Evolutionary conservation across 1,284 basidiomycete genomes (phyloP), one percentile per base, ranked within the genome.

Genomic region (Moniliophthora roreri): DNA sequence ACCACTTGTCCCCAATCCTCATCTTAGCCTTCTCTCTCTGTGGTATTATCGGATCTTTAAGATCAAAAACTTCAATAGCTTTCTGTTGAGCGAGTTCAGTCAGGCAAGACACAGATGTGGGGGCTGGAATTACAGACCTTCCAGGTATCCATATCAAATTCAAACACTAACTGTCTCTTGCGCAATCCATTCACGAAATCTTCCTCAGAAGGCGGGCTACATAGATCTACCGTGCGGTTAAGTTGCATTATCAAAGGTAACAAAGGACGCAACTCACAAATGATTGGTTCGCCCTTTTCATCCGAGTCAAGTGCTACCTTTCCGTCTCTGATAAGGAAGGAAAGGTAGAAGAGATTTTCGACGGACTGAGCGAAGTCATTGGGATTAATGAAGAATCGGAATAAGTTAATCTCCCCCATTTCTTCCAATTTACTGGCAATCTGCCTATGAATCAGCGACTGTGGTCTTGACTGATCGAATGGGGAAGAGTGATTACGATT

Each of bases 331-430:
- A 97, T 89, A 50, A 95, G 76, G 70, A 97, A 97, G 0, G 93
- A 94, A 1, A 96, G 78, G 63, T 96, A 92, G 67, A 97, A 97
- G 18, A 96, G 75, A 65, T 97, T 97, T 70, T 97, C 94, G 18
- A 97, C 91, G 0, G 92, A 92, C 66, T 97, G 94, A 0, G 87
- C 87, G 63, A 93, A 97, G 61, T 92, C 88, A 32, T 85, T 69
- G 6, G 94, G 94, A 63, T 97, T 95, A 56, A 95, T 75, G 45
- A 95, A 80, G 63, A 97, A 91, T 56, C 76, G 72, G 75, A 96
- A 95, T 18, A 96, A 63, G 66, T 94, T 92, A 47, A 91, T 78
- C 2, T 72, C 77, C 1, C 70, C 74, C 4, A 71, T 66, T 20
- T 76, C 63, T 18, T 74, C 69, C 35, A 89, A 70, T 15, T 89